Percentiles rank a stretch among this genome's conserved stretches.
Conservation (phyloP, 2,329 filamentous ascomycete genomes). For the Cladosporium sp. region DNA sequence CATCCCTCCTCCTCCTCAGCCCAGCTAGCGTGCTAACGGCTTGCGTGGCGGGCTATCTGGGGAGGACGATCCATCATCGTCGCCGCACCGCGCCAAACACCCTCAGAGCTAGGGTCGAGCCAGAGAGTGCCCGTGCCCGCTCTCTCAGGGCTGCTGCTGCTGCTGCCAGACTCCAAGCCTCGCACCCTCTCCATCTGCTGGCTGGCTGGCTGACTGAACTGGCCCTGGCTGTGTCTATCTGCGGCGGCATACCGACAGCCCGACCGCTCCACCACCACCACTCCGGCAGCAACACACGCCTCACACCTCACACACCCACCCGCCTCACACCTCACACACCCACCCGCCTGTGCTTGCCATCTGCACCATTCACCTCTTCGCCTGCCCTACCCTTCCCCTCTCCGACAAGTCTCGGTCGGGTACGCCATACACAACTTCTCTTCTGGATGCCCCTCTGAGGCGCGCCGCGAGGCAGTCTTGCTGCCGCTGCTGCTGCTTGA, state of each 20-base stretch:
- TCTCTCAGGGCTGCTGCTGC: not conserved
- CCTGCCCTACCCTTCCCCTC: not conserved
- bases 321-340: not conserved
- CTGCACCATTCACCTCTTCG: not conserved
- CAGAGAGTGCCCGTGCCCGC: too few relatives aligned
- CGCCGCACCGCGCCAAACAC: not conserved
- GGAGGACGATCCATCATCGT: not conserved
- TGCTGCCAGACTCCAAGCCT: too few relatives aligned
- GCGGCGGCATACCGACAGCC: too few relatives aligned
- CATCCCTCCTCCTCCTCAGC: too few relatives aligned
- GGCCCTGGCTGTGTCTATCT: not conserved
- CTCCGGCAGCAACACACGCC: not conserved
- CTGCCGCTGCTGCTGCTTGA: conserved; percentile 1
- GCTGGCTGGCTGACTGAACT: too few relatives aligned
- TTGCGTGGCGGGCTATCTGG: not conserved
- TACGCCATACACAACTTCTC: not conserved
- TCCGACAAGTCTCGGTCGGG: not conserved
- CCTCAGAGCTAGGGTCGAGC: not conserved
- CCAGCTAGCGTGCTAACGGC: too few relatives aligned
- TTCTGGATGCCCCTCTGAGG: conserved; percentile 11
- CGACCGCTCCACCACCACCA: not conserved
- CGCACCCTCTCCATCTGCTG: too few relatives aligned
- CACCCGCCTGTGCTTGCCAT: not conserved
- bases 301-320: not conserved
- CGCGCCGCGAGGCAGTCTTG: conserved; percentile 7